Conservation (phyloP, 495 filamentous ascomycete species). For the Hypomontagnella monticulosa region DNA sequence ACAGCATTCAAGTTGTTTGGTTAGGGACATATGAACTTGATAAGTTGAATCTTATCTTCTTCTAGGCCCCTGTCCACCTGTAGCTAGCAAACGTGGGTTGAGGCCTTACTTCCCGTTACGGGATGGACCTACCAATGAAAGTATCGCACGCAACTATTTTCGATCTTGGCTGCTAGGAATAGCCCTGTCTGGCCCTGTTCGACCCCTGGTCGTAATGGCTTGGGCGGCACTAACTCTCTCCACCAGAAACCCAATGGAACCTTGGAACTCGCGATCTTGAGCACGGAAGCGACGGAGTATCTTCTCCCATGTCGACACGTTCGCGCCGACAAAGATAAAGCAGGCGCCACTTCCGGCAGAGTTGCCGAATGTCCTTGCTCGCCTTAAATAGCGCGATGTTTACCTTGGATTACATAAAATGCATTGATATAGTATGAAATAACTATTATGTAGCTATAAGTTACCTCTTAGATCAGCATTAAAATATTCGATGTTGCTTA, state of each 20-base stretch:
- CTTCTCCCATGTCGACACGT: constrained; percentile 11
- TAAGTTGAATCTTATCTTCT: too few relatives aligned
- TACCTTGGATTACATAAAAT: too few relatives aligned
- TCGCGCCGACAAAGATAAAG: constrained; percentile 6
- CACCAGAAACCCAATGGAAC: constrained; percentile 22
- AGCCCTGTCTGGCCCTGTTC: not conserved
- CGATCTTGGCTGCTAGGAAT: constrained; percentile 7
- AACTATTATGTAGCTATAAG: too few relatives aligned
- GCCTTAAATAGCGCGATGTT: too few relatives aligned
- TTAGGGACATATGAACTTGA: too few relatives aligned
- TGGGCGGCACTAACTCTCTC: constrained; percentile 19
- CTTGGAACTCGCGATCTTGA: constrained; percentile 16
- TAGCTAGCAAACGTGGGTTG: constrained; percentile 10
- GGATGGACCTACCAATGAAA: constrained; percentile 20
- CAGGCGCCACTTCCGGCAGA: not conserved
- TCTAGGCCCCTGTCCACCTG: too few relatives aligned
- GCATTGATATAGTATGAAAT: too few relatives aligned
- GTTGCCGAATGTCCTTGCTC: not conserved
- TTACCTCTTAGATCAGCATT: too few relatives aligned
- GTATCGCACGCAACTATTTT: not conserved
- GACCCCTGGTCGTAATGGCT: constrained; percentile 1
- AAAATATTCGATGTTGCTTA: too few relatives aligned
- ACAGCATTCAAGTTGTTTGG: too few relatives aligned
- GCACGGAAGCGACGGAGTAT: constrained; percentile 8
- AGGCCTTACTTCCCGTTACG: constrained; percentile 19